Evolutionary conservation across 805 yeast species (phyloP).

Genomic region (Blastobotrys terrestris): DNA sequence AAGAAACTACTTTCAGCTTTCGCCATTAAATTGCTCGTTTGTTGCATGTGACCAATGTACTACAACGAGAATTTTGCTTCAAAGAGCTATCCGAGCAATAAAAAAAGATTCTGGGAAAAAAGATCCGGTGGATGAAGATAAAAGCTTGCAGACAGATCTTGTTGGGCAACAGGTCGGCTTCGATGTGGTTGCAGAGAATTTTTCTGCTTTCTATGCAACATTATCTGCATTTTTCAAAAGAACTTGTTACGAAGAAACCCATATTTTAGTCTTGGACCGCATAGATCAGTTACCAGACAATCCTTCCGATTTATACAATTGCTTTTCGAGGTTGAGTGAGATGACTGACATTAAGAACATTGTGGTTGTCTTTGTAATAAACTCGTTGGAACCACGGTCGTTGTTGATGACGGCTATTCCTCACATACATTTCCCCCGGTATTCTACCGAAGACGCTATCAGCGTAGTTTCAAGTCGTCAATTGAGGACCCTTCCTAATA

Average conservation of each 20-base stretch:
- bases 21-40: slow-evolving; percentile 31
- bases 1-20: slow-evolving; percentile 27
- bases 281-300: slow-evolving; percentile 44
- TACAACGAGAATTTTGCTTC: slow-evolving; percentile 42
- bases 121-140: slow-evolving; percentile 4
- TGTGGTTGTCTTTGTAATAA: slow-evolving; percentile 37
- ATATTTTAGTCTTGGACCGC: slow-evolving; percentile 46
- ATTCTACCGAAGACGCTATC: slow-evolving; percentile 34
- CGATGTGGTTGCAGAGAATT: slow-evolving; percentile 33
- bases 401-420: slow-evolving; percentile 40
- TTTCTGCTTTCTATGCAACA: slow-evolving; percentile 37
- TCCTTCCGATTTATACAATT: slow-evolving; percentile 35
- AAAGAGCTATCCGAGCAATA: slow-evolving; percentile 38
- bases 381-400: slow-evolving; percentile 39
- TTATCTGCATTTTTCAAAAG: slow-evolving; percentile 33
- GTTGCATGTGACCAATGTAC: slow-evolving; percentile 45
- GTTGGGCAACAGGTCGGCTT: neutral
- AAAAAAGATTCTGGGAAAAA: slow-evolving; percentile 34
- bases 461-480: slow-evolving; percentile 31
- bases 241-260: slow-evolving; percentile 32
- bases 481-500: slow-evolving; percentile 23
- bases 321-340: slow-evolving; percentile 40
- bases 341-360: slow-evolving; percentile 35
- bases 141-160: slow-evolving; percentile 7
- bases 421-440: slow-evolving; percentile 39